phyloP scores from a whole-genome alignment of 1,284 basidiomycete species.

The Rhodotorula mucilaginosa region DNA sequence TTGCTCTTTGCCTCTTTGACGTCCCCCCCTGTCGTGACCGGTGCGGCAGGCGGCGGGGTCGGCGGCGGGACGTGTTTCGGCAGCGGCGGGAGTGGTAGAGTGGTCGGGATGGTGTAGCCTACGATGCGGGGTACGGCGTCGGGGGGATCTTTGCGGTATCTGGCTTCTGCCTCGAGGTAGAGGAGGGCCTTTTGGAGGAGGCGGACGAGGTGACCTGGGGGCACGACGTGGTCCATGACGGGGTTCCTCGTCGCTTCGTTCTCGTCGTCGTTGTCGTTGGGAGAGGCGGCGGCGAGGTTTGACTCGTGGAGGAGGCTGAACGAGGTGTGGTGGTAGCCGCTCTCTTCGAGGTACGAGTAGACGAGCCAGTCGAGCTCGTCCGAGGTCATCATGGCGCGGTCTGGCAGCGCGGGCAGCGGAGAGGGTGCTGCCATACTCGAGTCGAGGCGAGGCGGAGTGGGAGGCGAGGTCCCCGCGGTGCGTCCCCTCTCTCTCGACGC shows the following conservation, averaged over 20 bases:
- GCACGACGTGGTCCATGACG: slow-evolving; percentile 58
- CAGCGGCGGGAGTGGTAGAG: slow-evolving; percentile 41
- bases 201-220: slow-evolving; percentile 75
- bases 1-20: slow-evolving; percentile 6
- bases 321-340: slow-evolving; percentile 73
- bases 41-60: background rate
- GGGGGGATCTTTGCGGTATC: slow-evolving; percentile 32
- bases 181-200: slow-evolving; percentile 74
- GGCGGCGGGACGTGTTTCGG: slow-evolving; percentile 36
- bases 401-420: background rate
- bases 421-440: background rate
- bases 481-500: too few species aligned
- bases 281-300: slow-evolving; percentile 56
- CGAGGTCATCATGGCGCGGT: slow-evolving; percentile 56
- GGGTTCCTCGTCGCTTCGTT: background rate
- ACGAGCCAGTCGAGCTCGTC: slow-evolving; percentile 81
- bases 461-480: too few species aligned
- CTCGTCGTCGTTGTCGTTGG: background rate
- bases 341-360: slow-evolving; percentile 75
- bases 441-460: background rate
- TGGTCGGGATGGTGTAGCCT: slow-evolving; percentile 39
- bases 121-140: slow-evolving; percentile 31
- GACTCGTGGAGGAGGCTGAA: slow-evolving; percentile 70
- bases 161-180: slow-evolving; percentile 74
- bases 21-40: background rate